phyloP scores from a whole-genome alignment of 2,329 filamentous ascomycete genomes.

The Colletotrichum eleusines region DNA sequence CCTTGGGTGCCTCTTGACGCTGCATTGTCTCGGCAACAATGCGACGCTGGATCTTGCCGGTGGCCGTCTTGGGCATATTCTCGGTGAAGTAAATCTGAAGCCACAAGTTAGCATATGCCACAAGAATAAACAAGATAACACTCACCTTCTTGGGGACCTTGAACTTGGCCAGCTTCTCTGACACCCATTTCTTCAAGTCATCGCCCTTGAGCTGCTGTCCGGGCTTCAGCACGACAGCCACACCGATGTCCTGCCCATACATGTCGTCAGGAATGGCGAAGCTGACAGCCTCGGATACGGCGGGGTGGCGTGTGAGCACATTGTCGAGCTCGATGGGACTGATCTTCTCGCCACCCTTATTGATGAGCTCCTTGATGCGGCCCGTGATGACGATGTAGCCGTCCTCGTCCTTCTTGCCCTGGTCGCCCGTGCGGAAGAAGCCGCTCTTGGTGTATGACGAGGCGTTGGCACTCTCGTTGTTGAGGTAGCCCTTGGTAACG shows the following conservation, averaged over 20 bases:
- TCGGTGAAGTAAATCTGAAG: slow-evolving; percentile 81
- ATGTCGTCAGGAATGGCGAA: slow-evolving; percentile 87
- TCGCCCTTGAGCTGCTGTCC: slow-evolving; percentile 67
- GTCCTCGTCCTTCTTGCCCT: slow-evolving; percentile 83
- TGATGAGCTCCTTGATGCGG: slow-evolving; percentile 94
- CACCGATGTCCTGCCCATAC: slow-evolving; percentile 85
- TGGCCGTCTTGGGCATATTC: slow-evolving; percentile 91
- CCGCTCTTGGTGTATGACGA: slow-evolving; percentile 79
- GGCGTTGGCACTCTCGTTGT: slow-evolving; percentile 82
- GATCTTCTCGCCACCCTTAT: slow-evolving; percentile 92
- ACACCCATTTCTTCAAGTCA: slow-evolving; percentile 77
- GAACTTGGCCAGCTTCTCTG: slow-evolving; percentile 80
- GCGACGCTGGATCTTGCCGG: slow-evolving; percentile 86
- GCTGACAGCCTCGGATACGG: slow-evolving; percentile 82
- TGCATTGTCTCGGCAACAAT: slow-evolving; percentile 90
- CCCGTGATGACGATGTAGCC: slow-evolving; percentile 89
- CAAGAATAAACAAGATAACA: background rate
- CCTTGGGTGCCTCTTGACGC: slow-evolving; percentile 70
- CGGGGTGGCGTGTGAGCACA: slow-evolving; percentile 78
- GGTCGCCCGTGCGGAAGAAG: slow-evolving; percentile 90
- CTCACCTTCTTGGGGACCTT: slow-evolving; percentile 85
- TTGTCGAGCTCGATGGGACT: slow-evolving; percentile 91
- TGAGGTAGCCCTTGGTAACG: slow-evolving; percentile 86
- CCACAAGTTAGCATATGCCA: slow-evolving; percentile 24
- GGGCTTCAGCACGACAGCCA: slow-evolving; percentile 80